Percentiles rank a stretch among this genome's conserved stretches.
phyloP scores from a whole-genome alignment of 805 yeast species.

The Kuraishia hungarica region DNA sequence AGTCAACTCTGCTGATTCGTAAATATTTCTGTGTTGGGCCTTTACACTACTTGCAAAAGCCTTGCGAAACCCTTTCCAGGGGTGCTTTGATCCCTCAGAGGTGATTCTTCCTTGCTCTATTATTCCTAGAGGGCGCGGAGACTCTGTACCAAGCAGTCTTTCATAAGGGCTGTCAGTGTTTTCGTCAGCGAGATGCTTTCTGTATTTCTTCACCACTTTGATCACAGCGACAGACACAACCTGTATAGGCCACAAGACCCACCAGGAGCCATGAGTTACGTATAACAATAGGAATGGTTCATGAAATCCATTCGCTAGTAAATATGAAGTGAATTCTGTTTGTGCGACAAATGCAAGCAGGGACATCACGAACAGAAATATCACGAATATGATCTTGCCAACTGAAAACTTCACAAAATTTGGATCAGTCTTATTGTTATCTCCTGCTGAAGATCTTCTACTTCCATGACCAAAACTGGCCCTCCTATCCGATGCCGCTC shows the following conservation, averaged over 20 bases:
- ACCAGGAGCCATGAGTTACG: constrained; percentile 76
- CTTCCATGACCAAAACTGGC: neutral
- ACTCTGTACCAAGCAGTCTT: neutral
- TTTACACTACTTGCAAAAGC: constrained; percentile 27
- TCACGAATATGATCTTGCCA: constrained; percentile 33
- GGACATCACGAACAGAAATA: constrained; percentile 36
- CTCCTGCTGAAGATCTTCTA: neutral
- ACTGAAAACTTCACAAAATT: neutral
- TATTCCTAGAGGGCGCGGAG: neutral
- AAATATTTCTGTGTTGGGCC: constrained; percentile 33
- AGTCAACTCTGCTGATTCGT: constrained; percentile 26
- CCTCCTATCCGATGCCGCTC: constrained; percentile 1
- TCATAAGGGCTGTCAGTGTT: constrained; percentile 10
- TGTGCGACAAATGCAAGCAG: constrained; percentile 62
- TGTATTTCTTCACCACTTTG: constrained; percentile 29
- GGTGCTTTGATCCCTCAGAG: constrained; percentile 6
- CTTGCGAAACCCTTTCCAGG: constrained; percentile 22
- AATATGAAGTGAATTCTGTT: constrained; percentile 70
- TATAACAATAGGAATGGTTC: constrained; percentile 64
- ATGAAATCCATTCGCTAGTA: constrained; percentile 47
- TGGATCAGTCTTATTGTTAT: neutral
- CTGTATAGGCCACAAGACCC: constrained; percentile 65
- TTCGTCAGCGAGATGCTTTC: neutral
- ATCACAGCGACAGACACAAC: constrained; percentile 36
- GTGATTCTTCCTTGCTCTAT: constrained; percentile 4